phyloP scores from a whole-genome alignment of 2,329 filamentous ascomycete species.

The Xylariomycetidae sp. region DNA sequence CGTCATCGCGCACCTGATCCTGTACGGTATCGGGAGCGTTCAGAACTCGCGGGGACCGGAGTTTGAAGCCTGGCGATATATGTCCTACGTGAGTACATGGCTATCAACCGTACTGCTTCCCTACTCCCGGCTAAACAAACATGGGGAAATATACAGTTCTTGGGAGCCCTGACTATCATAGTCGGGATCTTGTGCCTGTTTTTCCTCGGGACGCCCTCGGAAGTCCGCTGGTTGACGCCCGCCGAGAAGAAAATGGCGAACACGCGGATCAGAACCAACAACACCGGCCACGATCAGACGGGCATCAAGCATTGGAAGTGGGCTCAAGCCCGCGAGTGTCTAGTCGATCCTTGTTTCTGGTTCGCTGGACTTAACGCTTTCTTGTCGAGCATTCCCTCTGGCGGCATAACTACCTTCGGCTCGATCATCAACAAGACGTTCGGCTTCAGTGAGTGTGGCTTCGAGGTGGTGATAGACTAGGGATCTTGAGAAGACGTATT shows the following conservation, averaged over 20 bases:
- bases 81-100: constrained; percentile 27
- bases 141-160: constrained; percentile 19
- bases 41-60: constrained; percentile 21
- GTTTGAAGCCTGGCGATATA: constrained; percentile 33
- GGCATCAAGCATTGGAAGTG: constrained; percentile 33
- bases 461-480: no score
- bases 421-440: constrained; percentile 30
- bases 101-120: neutral
- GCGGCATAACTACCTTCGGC: constrained; percentile 30
- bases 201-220: constrained; percentile 32
- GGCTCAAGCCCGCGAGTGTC: constrained; percentile 31
- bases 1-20: constrained; percentile 29
- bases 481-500: no score
- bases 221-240: constrained; percentile 31
- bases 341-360: constrained; percentile 32
- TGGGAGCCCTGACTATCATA: constrained; percentile 30
- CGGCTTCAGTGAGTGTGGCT: constrained; percentile 32
- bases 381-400: constrained; percentile 31
- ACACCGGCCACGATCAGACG: constrained; percentile 32
- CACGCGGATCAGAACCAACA: constrained; percentile 30
- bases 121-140: neutral
- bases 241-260: constrained; percentile 33
- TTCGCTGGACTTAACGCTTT: constrained; percentile 33
- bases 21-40: constrained; percentile 32
- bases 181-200: constrained; percentile 28